Base-by-base conservation (phyloP, 257 asterid genomes). In the Nicotiana paniculata region DNA sequence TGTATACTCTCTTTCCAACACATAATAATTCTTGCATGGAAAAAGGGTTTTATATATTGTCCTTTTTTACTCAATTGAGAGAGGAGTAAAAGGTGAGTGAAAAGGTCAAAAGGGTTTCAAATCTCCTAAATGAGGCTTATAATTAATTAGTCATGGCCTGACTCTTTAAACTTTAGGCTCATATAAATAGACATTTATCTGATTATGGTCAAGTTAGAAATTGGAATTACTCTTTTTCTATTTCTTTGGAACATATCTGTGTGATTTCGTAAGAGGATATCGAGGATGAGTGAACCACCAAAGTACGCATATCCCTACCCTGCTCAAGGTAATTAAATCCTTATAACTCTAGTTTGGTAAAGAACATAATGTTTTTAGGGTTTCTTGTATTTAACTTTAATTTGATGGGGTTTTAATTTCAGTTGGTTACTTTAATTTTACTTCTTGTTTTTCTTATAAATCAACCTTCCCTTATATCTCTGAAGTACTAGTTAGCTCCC, bases 301-400 rank as follows among this genome's bases (percentile, higher is more conserved):
- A 93, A 93, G 79, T 93, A 93, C 83, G 93, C 91, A 3, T 91
- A 93, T 86, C 90, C 97, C 33, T 93, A 93, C 82, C 97, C 95
- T 77, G 81, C 93, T 79, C 97, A 91, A 85, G 97, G 97, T 28
- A 28, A 28, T 28, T 91, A 85, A 58, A n/a, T 28, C 24, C 39
- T 17, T 17, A 0, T 39, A 6, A 6, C 48, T 39, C 6, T 39
- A 39, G 48, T 9, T 39, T 39, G 48, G 48, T 37, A 8, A 35
- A 39, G 7, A 39, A 39, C 48, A 39, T 39, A 66, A 57, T 17
- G 26, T 28, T 57, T 17, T 24, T 16, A n/a, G 24, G 24, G 62
- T 57, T 1, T 57, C 11, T 1, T 32, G 9, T 28, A 28, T 63
- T 1, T 21, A 10, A 12, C 0, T 9, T 37, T 30, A 13, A 2